A percentile compares a stretch with the other conserved stretches of the same genome.
phyloP scores from a whole-genome alignment of 345 rosid species.

The Clausena lansium region DNA sequence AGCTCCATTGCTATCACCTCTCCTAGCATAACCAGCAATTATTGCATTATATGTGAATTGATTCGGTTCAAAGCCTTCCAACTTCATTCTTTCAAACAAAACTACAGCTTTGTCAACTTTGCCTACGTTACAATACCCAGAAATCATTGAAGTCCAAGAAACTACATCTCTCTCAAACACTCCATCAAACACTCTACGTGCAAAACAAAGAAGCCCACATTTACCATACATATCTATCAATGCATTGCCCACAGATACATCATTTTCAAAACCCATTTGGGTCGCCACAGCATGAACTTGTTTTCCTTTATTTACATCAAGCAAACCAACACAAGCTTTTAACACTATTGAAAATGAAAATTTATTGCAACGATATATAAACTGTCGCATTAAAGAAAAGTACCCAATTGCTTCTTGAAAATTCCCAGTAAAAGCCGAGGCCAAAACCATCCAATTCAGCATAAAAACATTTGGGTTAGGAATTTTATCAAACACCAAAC shows the following conservation, averaged over 20 bases:
- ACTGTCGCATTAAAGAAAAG: conserved; percentile 33
- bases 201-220: conserved; percentile 30
- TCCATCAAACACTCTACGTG: conserved; percentile 33
- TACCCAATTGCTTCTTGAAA: conserved; percentile 37
- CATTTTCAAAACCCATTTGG: conserved; percentile 25
- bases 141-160: conserved; percentile 56
- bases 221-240: conserved; percentile 45
- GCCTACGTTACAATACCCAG: conserved; percentile 40
- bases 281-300: conserved; percentile 35
- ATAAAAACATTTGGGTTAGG: conserved; percentile 34
- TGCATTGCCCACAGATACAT: conserved; percentile 31
- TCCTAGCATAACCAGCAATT: conserved; percentile 39
- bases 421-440: conserved; percentile 35
- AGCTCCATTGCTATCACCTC: conserved; percentile 35
- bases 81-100: conserved; percentile 39
- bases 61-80: conserved; percentile 44
- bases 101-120: conserved; percentile 26
- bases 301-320: conserved; percentile 41
- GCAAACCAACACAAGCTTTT: conserved; percentile 47
- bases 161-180: conserved; percentile 16
- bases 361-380: conserved; percentile 29
- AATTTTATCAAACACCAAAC: conserved; percentile 26
- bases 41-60: conserved; percentile 47
- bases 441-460: conserved; percentile 50
- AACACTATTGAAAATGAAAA: conserved; percentile 44